phyloP scores from a whole-genome alignment of 2,329 filamentous ascomycete species.

The Pyricularia sp. region DNA sequence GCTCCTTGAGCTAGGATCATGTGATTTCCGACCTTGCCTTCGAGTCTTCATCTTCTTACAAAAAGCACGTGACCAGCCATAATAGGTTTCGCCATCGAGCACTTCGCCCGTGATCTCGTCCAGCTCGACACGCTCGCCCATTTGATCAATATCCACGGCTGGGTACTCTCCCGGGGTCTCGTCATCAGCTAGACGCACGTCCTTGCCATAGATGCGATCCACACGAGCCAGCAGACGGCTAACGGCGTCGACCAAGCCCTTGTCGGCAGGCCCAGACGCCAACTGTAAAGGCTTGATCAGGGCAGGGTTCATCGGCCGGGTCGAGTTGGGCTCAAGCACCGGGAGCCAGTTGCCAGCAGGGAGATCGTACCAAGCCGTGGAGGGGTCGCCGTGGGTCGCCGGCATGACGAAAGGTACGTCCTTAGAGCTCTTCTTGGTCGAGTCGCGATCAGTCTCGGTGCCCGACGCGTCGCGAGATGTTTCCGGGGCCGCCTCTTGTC shows the following conservation, averaged over 20 bases:
- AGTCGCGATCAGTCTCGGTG: not conserved
- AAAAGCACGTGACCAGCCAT: slow-evolving; percentile 77
- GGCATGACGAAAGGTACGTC: slow-evolving; percentile 59
- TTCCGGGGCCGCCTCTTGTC: slow-evolving; percentile 9
- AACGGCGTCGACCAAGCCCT: slow-evolving; percentile 57
- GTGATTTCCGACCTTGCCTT: slow-evolving; percentile 16
- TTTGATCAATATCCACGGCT: slow-evolving; percentile 61
- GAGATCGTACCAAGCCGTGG: slow-evolving; percentile 69
- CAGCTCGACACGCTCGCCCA: slow-evolving; percentile 59
- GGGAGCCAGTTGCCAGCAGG: slow-evolving; percentile 76
- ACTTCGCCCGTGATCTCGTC: slow-evolving; percentile 60
- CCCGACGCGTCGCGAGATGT: not conserved
- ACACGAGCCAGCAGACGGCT: slow-evolving; percentile 61
- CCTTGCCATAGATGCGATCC: slow-evolving; percentile 55
- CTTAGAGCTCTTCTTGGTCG: not conserved
- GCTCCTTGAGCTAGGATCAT: not conserved
- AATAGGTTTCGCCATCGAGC: slow-evolving; percentile 64
- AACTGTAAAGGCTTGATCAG: slow-evolving; percentile 66
- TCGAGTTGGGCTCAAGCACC: slow-evolving; percentile 67
- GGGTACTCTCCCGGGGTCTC: slow-evolving; percentile 29
- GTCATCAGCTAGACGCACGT: slow-evolving; percentile 27
- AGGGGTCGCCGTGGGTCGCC: slow-evolving; percentile 64
- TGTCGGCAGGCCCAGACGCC: slow-evolving; percentile 56
- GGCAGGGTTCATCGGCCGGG: slow-evolving; percentile 61
- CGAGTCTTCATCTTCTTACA: slow-evolving; percentile 70